Conservation (phyloP, 129 eudicot species). For the Tagetes erecta region DNA sequence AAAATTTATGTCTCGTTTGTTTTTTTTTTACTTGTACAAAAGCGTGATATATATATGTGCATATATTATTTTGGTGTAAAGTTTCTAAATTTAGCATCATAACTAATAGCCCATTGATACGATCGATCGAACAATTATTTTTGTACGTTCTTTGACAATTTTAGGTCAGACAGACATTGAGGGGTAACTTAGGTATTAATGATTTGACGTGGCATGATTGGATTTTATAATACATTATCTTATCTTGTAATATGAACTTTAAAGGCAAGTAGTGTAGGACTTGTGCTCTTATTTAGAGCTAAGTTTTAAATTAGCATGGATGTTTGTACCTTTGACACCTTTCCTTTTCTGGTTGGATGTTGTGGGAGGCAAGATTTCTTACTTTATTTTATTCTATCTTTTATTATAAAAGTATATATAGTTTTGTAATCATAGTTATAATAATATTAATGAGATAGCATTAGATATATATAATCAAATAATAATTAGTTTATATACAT, state of each 20-base stretch:
- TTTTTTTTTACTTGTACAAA: too few species aligned
- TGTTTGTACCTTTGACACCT: conserved; percentile 36
- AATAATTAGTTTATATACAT: neutral
- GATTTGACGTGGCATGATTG: conserved; percentile 16
- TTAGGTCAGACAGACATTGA: conserved; percentile 17
- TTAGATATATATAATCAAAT: neutral
- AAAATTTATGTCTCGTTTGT: too few species aligned
- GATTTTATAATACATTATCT: conserved; percentile 29
- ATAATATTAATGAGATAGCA: conserved; percentile 1
- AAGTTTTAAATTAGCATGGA: conserved; percentile 26
- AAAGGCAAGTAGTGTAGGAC: conserved; percentile 41
- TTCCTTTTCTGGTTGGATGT: conserved; percentile 41
- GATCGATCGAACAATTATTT: neutral
- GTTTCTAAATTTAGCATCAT: neutral
- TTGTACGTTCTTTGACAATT: neutral
- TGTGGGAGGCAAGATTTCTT: conserved; percentile 40
- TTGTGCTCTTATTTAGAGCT: conserved; percentile 29
- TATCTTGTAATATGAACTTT: conserved; percentile 38
- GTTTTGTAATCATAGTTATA: neutral
- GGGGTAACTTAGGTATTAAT: conserved; percentile 25
- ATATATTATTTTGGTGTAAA: too few species aligned
- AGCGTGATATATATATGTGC: too few species aligned
- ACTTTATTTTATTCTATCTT: conserved; percentile 1
- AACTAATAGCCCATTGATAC: neutral
- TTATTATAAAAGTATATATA: too few species aligned